Evolutionary conservation across 257 asterid species (phyloP).

Genomic region (Ligustrum vulgare): DNA sequence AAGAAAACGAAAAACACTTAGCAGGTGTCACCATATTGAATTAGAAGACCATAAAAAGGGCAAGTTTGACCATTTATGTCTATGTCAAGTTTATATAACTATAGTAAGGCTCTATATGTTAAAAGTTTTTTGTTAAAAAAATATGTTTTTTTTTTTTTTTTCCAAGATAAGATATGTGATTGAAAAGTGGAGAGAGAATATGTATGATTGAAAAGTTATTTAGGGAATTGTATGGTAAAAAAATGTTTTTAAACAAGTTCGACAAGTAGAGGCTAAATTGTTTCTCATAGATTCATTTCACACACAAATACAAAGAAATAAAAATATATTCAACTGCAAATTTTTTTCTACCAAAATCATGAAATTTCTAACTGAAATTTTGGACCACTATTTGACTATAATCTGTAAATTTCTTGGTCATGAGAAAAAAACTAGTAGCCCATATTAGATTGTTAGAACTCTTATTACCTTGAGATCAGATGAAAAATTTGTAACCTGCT

Average conservation of each 20-base stretch:
- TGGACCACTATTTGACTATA: too few species aligned
- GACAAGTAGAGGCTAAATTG: not conserved
- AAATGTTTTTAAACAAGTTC: too few species aligned
- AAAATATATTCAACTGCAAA: not conserved
- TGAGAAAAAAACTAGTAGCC: not conserved
- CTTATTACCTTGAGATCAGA: slow-evolving; percentile 80
- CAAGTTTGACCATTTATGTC: not conserved
- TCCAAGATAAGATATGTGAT: too few species aligned
- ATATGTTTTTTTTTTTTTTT: too few species aligned
- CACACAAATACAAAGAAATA: not conserved
- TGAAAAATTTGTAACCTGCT: slow-evolving; percentile 77
- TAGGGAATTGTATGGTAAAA: too few species aligned
- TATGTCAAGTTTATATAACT: not conserved
- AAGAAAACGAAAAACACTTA: too few species aligned
- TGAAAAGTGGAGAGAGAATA: too few species aligned
- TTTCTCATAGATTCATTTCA: not conserved
- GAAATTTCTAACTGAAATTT: not conserved
- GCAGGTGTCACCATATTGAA: too few species aligned
- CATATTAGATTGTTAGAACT: not conserved
- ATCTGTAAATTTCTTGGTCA: not conserved
- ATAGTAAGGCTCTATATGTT: too few species aligned
- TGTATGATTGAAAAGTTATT: too few species aligned
- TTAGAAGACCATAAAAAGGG: too few species aligned
- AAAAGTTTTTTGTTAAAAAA: too few species aligned
- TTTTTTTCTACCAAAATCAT: not conserved